Conservation (phyloP, 148 eudicot genomes). For the Oxyria digyna region DNA sequence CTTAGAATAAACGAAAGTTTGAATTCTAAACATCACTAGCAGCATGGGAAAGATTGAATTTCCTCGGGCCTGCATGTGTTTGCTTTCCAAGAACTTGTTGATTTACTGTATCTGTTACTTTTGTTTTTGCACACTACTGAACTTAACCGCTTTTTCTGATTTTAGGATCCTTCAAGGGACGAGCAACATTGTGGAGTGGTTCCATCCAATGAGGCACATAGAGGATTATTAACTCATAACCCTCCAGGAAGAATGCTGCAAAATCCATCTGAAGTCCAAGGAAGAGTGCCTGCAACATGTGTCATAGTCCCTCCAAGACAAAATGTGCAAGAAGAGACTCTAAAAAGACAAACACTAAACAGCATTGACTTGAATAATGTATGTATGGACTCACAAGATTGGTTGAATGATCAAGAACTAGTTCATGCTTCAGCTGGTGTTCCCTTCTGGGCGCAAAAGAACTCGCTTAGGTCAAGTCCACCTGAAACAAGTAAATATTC, state of each 20-base stretch:
- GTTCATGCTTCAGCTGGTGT: constrained; percentile 19
- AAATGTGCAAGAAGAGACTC: constrained; percentile 16
- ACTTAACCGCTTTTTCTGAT: not conserved
- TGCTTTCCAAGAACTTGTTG: not conserved
- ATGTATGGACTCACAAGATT: constrained; percentile 56
- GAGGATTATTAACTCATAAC: constrained; percentile 15
- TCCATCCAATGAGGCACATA: constrained; percentile 20
- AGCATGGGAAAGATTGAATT: not conserved
- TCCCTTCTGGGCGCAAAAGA: constrained; percentile 32
- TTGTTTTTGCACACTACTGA: not conserved
- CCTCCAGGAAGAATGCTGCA: constrained; percentile 16
- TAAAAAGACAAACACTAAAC: constrained; percentile 22
- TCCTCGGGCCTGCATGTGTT: not conserved
- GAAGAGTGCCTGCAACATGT: constrained; percentile 16
- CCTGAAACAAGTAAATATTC: constrained; percentile 75
- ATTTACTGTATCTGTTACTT: not conserved
- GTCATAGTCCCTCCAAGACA: constrained; percentile 20
- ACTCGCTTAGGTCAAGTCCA: constrained; percentile 48
- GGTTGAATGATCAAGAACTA: constrained; percentile 23
- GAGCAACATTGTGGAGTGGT: constrained; percentile 19
- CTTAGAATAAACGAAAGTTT: not conserved
- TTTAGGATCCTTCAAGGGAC: constrained; percentile 32
- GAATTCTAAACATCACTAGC: not conserved
- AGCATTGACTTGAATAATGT: constrained; percentile 67
- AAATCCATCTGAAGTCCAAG: constrained; percentile 16